Percentiles rank a stretch among this genome's conserved stretches.
These are phyloP conservation scores for Trichoderma koningiopsis DNA, from an alignment of 2,329 filamentous ascomycete genomes.

Conservation along the genomic window DNA sequence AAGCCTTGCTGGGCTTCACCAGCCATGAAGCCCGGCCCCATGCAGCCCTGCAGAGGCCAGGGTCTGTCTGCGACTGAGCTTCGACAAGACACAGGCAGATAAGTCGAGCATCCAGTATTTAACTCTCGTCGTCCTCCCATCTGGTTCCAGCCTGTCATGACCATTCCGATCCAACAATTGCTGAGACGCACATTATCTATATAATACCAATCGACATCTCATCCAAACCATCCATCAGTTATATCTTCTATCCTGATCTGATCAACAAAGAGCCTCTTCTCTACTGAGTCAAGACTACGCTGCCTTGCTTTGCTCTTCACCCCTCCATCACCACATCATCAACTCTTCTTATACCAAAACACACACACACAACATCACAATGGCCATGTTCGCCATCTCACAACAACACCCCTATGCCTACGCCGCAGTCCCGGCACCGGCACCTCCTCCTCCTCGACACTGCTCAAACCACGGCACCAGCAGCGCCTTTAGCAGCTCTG, in stretches of 20 bases:
- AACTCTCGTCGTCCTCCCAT: slow-evolving; percentile 26
- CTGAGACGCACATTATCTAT: slow-evolving; percentile 16
- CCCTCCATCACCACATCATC: slow-evolving; percentile 15
- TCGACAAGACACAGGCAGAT: slow-evolving; percentile 15
- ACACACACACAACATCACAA: slow-evolving; percentile 29
- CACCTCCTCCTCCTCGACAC: slow-evolving; percentile 58
- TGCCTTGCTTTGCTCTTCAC: slow-evolving; percentile 15
- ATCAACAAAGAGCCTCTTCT: slow-evolving; percentile 2
- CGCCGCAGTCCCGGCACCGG: slow-evolving; percentile 30
- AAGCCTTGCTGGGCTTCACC: slow-evolving; percentile 26
- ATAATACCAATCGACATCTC: slow-evolving; percentile 22
- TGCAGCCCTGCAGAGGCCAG: slow-evolving; percentile 27
- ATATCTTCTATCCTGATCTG: neutral
- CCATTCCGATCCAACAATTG: slow-evolving; percentile 21
- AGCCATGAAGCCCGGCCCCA: slow-evolving; percentile 24
- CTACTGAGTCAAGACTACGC: slow-evolving; percentile 6
- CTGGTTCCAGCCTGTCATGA: slow-evolving; percentile 17
- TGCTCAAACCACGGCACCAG: slow-evolving; percentile 76
- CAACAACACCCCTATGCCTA: slow-evolving; percentile 41
- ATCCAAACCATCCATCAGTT: slow-evolving; percentile 14
- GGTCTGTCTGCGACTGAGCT: slow-evolving; percentile 25
- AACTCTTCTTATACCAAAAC: slow-evolving; percentile 11
- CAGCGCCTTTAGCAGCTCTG: slow-evolving; percentile 92
- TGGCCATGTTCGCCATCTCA: slow-evolving; percentile 43
- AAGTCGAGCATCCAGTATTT: slow-evolving; percentile 26